Percentiles rank a stretch among this genome's conserved stretches.
phyloP scores from a whole-genome alignment of 257 asterid species.

The Plantago elongata region DNA sequence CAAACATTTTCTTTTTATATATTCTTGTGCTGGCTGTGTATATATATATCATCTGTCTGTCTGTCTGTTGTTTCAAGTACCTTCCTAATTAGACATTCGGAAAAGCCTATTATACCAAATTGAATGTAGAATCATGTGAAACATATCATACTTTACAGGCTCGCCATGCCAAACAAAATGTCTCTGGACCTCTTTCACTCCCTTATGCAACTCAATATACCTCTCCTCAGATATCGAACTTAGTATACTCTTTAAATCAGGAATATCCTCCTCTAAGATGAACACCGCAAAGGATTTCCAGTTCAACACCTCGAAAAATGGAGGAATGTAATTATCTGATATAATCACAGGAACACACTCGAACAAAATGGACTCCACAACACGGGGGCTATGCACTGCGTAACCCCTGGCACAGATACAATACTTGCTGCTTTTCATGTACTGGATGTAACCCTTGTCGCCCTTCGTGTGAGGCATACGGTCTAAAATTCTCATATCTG shows the following conservation, averaged over 20 bases:
- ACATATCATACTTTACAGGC: constrained; percentile 41
- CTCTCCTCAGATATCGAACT: constrained; percentile 28
- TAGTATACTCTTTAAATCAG: constrained; percentile 36
- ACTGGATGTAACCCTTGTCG: constrained; percentile 24
- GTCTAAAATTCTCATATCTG: constrained; percentile 33
- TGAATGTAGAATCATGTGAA: constrained; percentile 45
- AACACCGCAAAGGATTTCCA: constrained; percentile 46
- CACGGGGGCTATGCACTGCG: constrained; percentile 39
- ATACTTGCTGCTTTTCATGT: constrained; percentile 42
- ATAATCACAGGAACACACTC: constrained; percentile 42
- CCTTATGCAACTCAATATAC: constrained; percentile 31
- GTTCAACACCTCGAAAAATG: constrained; percentile 35
- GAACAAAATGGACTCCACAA: constrained; percentile 36
- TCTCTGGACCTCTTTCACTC: constrained; percentile 34
- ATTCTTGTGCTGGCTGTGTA: not conserved
- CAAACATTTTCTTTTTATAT: too few species aligned
- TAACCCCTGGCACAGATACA: constrained; percentile 45
- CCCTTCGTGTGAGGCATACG: constrained; percentile 30
- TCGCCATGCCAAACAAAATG: constrained; percentile 43
- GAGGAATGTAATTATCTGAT: constrained; percentile 43
- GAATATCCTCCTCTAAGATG: constrained; percentile 35
- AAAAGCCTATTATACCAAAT: constrained; percentile 42
- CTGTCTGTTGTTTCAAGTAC: not conserved
- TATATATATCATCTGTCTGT: not conserved
- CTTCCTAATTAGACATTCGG: constrained; percentile 10